These are phyloP conservation scores for Aspergillus caelatus DNA, from an alignment of 2,329 filamentous ascomycete species.

Conservation along the genomic window DNA sequence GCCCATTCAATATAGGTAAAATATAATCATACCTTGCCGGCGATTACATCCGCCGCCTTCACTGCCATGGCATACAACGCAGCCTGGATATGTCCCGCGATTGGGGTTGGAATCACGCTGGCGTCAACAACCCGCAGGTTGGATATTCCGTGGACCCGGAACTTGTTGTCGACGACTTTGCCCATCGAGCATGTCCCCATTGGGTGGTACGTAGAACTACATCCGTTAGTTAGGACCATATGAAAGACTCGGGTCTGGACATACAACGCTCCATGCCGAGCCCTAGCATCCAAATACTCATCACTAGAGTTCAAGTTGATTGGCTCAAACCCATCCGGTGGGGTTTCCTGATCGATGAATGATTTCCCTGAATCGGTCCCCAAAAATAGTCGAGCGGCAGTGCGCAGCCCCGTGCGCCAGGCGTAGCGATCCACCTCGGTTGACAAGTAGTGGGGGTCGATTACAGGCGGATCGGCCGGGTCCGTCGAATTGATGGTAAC, in stretches of 20 bases:
- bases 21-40: not conserved
- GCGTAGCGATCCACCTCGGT: slow-evolving; percentile 14
- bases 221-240: not conserved
- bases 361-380: not conserved
- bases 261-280: slow-evolving; percentile 3
- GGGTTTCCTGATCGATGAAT: slow-evolving; percentile 8
- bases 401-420: slow-evolving; percentile 12
- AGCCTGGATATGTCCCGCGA: slow-evolving; percentile 8
- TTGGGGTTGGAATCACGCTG: slow-evolving; percentile 5
- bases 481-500: slow-evolving; percentile 9
- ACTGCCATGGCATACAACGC: slow-evolving; percentile 4
- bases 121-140: slow-evolving; percentile 5
- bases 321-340: slow-evolving; percentile 4
- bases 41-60: slow-evolving; percentile 6
- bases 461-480: not conserved
- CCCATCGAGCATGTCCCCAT: slow-evolving; percentile 16
- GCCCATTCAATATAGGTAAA: not conserved
- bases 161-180: slow-evolving; percentile 15
- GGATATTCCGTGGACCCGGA: slow-evolving; percentile 14
- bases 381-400: not conserved
- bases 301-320: not conserved
- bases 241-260: not conserved
- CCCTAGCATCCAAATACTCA: slow-evolving; percentile 2
- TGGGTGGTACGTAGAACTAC: slow-evolving; percentile 13
- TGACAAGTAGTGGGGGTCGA: slow-evolving; percentile 17